phyloP scores from a whole-genome alignment of 495 filamentous ascomycete genomes.

The Neurospora sp. region DNA sequence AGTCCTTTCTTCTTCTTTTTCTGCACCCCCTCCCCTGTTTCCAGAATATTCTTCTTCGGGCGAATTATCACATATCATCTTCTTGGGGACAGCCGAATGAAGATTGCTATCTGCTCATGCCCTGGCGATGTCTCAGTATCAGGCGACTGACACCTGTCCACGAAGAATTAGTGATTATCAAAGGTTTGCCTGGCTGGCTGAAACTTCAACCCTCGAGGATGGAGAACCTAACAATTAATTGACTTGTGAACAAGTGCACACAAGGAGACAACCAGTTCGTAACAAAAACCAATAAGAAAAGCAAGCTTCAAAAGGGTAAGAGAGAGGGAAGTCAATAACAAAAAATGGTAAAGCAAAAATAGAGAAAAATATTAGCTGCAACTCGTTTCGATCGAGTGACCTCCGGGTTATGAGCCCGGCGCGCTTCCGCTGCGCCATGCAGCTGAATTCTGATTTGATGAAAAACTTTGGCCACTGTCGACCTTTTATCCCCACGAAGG shows the following conservation, averaged over 20 bases:
- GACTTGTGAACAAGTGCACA: background rate
- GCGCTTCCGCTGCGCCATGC: slow-evolving; percentile 11
- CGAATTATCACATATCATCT: background rate
- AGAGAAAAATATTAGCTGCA: background rate
- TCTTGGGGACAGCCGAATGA: background rate
- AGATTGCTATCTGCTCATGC: background rate
- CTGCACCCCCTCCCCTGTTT: background rate
- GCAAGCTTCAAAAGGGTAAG: too few relatives aligned
- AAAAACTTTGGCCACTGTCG: background rate
- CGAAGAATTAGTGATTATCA: background rate
- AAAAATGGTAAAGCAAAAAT: background rate
- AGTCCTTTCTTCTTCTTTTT: background rate
- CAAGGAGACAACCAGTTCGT: background rate
- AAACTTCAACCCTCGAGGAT: background rate
- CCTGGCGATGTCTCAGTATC: background rate
- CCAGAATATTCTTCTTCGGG: background rate
- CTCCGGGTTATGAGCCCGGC: slow-evolving; percentile 11
- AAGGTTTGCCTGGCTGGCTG: background rate
- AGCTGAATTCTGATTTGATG: background rate
- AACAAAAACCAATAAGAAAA: background rate
- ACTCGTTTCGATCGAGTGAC: slow-evolving; percentile 10
- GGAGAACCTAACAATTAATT: background rate
- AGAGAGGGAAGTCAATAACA: background rate
- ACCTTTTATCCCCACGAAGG: background rate
- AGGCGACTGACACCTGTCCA: background rate